Base-by-base conservation (phyloP, 768 basidiomycete genomes). In the Mrakia hoshinonis region DNA sequence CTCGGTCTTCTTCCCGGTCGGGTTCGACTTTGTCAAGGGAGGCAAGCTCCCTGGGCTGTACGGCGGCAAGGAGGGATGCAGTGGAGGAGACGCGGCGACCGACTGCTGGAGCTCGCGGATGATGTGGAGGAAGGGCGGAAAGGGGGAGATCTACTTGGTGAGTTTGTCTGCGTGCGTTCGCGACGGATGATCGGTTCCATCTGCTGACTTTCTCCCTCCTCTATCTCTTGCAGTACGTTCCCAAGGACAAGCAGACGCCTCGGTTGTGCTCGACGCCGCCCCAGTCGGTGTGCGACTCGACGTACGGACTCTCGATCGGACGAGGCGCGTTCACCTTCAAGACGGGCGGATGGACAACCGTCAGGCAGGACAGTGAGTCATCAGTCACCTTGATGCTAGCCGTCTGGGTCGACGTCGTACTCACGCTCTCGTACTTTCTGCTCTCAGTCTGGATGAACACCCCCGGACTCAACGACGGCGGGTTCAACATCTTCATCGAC, bases 21-120 rank as follows among this genome's bases (percentile, higher is more conserved):
- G 86, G 72, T 94, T 91, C 74, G 83, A 88, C 67, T 94, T 86
- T 82, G 89, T 91, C 15, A 81, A 84, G 64, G 92, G 85, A 7
- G 92, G 92, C 9, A 93, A 95, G 79, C 77, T 94, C 4, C 90
- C 92, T 0, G 92, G 92, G 0, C 73, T 92, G 10, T 91, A 79
- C 61, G 82, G 81, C 15, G 82, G 82, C 2, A 43, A 38, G 11
- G 55, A 47, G n/a, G 79, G 78, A 1, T 80, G 79, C 70, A 77
- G 77, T 7, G 79, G 79, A 1, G 79, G 79, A 6, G 75, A 71
- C 43, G 67, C 71, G 9, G 75, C 75, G 3, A 74, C 81, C 46
- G 82, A 84, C 54, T 94, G 92, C 75, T 94, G 91, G 76, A 90
- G 89, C 77, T 92, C 90, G 7, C 80, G 91, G 39, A 69, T 92